Conservation (phyloP, 2,329 filamentous ascomycete species). For the Diplodia sapinea region DNA sequence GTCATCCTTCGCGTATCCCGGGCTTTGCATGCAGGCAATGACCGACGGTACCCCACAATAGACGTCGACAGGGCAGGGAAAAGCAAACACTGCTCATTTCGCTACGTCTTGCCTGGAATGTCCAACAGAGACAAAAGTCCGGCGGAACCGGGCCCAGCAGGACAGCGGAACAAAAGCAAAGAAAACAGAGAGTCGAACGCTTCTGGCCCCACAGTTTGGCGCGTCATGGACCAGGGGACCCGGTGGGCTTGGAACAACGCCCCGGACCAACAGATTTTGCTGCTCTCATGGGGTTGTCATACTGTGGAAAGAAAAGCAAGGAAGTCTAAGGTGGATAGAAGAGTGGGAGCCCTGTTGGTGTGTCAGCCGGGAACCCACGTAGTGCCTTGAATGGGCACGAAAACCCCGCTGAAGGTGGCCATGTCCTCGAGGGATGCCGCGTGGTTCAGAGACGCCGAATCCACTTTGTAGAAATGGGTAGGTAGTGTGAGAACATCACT, state of each 20-base stretch:
- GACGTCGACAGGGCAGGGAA: neutral
- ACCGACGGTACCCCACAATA: slow-evolving; percentile 14
- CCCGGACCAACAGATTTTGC: neutral
- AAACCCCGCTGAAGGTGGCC: no score
- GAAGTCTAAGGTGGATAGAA: neutral
- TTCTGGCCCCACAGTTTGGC: slow-evolving; percentile 7
- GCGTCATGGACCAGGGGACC: neutral
- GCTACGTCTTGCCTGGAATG: slow-evolving; percentile 1
- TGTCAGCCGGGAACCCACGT: no score
- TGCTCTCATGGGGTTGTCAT: neutral
- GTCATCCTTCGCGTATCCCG: slow-evolving; percentile 23
- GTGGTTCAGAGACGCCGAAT: no score
- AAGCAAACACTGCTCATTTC: slow-evolving; percentile 9
- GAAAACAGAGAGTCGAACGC: neutral
- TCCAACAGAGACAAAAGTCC: neutral
- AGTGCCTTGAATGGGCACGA: no score
- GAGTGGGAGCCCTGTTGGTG: neutral
- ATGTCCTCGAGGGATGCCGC: no score
- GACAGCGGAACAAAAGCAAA: slow-evolving; percentile 15
- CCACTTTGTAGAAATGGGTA: no score
- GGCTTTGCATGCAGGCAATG: slow-evolving; percentile 11
- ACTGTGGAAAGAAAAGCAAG: no score
- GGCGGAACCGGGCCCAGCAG: neutral
- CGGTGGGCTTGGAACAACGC: neutral
- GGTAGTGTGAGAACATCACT: no score